Evolutionary conservation across 2,329 filamentous ascomycete species (phyloP), one percentile per base, ranked within the genome.

Genomic region (Neophaeococcomyces aloes): DNA sequence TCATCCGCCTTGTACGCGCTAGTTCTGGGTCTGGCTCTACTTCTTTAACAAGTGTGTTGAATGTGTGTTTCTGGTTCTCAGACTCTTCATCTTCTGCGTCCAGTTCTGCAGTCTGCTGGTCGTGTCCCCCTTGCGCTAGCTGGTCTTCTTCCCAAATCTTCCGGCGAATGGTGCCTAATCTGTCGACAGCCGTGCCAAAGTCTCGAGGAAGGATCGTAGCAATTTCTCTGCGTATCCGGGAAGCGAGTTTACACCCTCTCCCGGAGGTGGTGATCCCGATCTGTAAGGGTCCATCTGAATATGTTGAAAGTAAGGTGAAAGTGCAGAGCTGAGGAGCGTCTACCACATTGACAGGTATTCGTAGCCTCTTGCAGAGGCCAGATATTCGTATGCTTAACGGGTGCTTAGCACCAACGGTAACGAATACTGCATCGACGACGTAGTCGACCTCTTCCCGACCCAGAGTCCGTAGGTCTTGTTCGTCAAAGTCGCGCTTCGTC

Each of bases 191-290:
- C 15, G 65, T 62, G 4, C 91, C 91, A 4, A 96, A 72, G 14
- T 83, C 74, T 1, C 70, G 61, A 0, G 91, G 91, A 2, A 98
- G 70, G 0, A 79, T 78, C 0, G 87, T 75, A 2, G 86, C 83
- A 48, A 98, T 83, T 57, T 96, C 91, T 45, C 91, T 76, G 13
- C 88, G 78, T 56, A 98, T 86, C 19, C 91, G 76, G 7, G 86
- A 86, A 4, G 91, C 86, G 23, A 98, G 75, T 64, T 94, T 95
- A 69, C 91, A 96, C 1, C 91, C 91, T 55, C 84, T 81, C 15
- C 91, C 89, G 46, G 93, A 95, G 1, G 91, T 96, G 2, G 91
- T 96, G 46, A 98, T 83, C 49, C 91, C 91, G 48, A 98, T 82
- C 60, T 96, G 91, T 31, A 98, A 71, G 7, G 91, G 89, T 0